These are phyloP conservation scores for Westerdykella aurantiaca DNA, from an alignment of 2,329 filamentous ascomycete genomes.

Conservation along the genomic window DNA sequence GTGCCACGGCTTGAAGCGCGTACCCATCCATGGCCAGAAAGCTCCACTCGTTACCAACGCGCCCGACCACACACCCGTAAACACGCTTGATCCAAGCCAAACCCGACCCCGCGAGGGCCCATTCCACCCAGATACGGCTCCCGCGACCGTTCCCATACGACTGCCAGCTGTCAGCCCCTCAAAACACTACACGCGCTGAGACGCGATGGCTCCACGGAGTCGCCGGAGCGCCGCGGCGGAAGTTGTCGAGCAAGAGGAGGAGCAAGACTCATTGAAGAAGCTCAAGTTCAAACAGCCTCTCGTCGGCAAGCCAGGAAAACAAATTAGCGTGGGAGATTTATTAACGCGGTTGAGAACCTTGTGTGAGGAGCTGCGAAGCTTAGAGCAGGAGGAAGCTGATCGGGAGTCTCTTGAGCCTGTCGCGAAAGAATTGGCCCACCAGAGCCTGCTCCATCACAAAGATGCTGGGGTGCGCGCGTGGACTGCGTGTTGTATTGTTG, in stretches of 20 bases:
- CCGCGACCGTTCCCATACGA: background rate
- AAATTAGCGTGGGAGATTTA: constrained; percentile 77
- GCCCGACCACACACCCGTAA: background rate
- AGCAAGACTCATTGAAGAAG: constrained; percentile 20
- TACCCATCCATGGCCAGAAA: background rate
- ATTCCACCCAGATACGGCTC: background rate
- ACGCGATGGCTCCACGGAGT: constrained; percentile 38
- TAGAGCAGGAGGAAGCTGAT: constrained; percentile 83
- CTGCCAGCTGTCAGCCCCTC: constrained; percentile 1
- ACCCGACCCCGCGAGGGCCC: background rate
- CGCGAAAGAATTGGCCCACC: constrained; percentile 75
- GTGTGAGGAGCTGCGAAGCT: constrained; percentile 72
- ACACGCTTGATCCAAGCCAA: background rate
- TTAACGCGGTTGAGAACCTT: constrained; percentile 74
- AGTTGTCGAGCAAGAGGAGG: constrained; percentile 19
- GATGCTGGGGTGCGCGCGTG: constrained; percentile 90
- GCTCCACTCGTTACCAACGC: background rate
- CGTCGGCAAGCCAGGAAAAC: constrained; percentile 85
- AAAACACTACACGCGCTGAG: constrained; percentile 17
- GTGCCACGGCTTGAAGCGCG: constrained; percentile 1
- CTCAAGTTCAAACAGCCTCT: constrained; percentile 81
- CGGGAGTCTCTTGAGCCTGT: constrained; percentile 77
- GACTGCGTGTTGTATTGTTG: constrained; percentile 81
- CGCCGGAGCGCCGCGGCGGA: constrained; percentile 34
- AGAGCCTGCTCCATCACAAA: constrained; percentile 81